Evolutionary conservation across 1,284 basidiomycete species (phyloP).

Genomic region (Tylopilus orsonianus): DNA sequence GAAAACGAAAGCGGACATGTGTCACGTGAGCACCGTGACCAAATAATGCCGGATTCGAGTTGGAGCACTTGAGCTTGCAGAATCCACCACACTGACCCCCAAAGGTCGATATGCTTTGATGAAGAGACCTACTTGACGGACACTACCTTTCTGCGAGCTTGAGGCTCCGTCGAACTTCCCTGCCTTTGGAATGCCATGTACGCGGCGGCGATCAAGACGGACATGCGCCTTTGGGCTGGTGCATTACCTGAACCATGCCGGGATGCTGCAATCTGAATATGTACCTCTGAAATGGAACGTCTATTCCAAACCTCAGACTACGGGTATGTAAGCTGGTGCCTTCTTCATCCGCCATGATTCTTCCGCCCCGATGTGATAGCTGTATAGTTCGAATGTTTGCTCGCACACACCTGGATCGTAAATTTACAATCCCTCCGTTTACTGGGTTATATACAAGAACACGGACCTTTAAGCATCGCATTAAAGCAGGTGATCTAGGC

Average conservation of each 20-base stretch:
- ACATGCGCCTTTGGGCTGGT: conserved; percentile 18
- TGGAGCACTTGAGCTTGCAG: no score
- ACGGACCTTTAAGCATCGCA: not conserved
- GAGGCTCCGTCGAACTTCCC: conserved; percentile 11
- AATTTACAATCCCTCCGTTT: not conserved
- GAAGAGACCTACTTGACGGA: not conserved
- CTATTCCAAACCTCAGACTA: not conserved
- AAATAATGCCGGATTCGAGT: no score
- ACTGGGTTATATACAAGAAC: not conserved
- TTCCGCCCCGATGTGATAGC: conserved; percentile 21
- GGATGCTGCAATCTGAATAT: conserved; percentile 3
- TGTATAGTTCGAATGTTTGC: not conserved
- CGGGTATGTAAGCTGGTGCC: conserved; percentile 11
- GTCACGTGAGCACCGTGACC: no score
- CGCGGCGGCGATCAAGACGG: conserved; percentile 30
- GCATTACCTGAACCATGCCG: conserved; percentile 9
- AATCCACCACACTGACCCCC: no score
- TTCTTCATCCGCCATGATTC: conserved; percentile 10
- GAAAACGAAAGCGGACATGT: not conserved
- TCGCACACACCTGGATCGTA: not conserved
- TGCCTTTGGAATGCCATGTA: conserved; percentile 8
- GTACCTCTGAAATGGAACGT: conserved; percentile 15
- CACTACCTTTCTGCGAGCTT: not conserved
- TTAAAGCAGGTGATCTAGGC: not conserved
- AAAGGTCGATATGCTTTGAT: no score